These are phyloP conservation scores for Pelargonium myrrhifolium DNA, from an alignment of 441 rosid species.

Conservation along the genomic window DNA sequence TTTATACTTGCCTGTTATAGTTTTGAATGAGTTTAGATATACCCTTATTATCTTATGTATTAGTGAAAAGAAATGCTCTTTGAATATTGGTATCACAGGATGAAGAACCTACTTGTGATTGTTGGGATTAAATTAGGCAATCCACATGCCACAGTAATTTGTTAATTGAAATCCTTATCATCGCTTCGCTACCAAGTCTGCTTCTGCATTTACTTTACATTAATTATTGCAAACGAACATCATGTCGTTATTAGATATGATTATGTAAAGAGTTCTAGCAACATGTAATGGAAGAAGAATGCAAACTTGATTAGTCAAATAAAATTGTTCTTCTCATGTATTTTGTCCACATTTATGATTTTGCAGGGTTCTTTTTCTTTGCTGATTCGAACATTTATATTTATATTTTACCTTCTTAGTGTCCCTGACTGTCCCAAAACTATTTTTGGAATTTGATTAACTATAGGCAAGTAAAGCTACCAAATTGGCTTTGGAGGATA, in stretches of 20 bases:
- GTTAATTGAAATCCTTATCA: too few species aligned
- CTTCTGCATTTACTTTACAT: neutral
- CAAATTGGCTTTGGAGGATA: slow-evolving; percentile 53
- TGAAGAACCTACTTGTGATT: neutral
- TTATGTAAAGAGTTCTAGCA: neutral
- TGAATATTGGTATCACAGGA: neutral
- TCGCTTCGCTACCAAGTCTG: too few species aligned
- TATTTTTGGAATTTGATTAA: slow-evolving; percentile 13
- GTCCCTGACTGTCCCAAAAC: too few species aligned
- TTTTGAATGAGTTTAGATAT: neutral
- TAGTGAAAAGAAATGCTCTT: too few species aligned
- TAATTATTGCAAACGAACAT: neutral
- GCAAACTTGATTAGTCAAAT: neutral
- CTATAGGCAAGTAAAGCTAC: slow-evolving; percentile 68
- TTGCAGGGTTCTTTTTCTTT: neutral
- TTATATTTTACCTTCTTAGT: too few species aligned
- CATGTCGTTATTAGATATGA: neutral
- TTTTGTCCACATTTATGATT: neutral
- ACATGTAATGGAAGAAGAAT: neutral
- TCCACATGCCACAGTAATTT: too few species aligned
- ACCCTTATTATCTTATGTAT: too few species aligned
- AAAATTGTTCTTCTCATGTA: too few species aligned
- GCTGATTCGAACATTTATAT: neutral
- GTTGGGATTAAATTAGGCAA: neutral
- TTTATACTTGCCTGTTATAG: neutral